Conservation (phyloP, 2,329 filamentous ascomycete species). For the Cladosporium sp. region DNA sequence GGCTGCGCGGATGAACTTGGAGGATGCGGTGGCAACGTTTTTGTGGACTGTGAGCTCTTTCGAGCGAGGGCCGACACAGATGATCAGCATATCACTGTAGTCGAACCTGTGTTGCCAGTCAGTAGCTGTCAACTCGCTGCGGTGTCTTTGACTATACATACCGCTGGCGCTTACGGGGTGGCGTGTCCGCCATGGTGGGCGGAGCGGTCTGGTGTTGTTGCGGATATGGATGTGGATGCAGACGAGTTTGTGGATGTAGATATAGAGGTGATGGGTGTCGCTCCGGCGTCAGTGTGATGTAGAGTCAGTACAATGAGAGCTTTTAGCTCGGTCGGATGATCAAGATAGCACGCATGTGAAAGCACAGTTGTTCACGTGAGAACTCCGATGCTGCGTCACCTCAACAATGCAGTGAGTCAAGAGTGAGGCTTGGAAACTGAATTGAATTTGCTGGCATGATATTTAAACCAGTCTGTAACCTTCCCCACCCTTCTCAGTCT, state of each 20-base stretch:
- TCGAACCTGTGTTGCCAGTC: neutral
- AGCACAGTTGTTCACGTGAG: no score
- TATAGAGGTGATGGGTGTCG: no score
- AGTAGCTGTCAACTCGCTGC: neutral
- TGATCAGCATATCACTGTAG: neutral
- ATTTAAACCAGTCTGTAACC: conserved; percentile 38
- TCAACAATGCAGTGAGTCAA: no score
- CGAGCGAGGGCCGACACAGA: neutral
- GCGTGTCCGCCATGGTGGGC: neutral
- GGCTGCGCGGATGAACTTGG: conserved; percentile 17
- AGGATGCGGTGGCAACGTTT: neutral
- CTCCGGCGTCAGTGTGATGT: no score
- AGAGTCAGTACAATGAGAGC: no score
- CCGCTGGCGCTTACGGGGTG: neutral
- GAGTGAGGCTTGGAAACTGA: no score
- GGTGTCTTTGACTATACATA: neutral
- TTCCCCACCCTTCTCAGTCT: conserved; percentile 47
- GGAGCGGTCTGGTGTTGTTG: no score
- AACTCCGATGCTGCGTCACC: no score
- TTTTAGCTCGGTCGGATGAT: no score
- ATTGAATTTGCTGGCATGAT: neutral
- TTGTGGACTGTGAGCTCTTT: neutral
- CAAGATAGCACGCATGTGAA: no score
- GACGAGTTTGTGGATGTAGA: no score
- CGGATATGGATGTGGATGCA: no score